Base-by-base conservation (phyloP, 1,284 basidiomycete species). In the Trichosporon sp. region DNA sequence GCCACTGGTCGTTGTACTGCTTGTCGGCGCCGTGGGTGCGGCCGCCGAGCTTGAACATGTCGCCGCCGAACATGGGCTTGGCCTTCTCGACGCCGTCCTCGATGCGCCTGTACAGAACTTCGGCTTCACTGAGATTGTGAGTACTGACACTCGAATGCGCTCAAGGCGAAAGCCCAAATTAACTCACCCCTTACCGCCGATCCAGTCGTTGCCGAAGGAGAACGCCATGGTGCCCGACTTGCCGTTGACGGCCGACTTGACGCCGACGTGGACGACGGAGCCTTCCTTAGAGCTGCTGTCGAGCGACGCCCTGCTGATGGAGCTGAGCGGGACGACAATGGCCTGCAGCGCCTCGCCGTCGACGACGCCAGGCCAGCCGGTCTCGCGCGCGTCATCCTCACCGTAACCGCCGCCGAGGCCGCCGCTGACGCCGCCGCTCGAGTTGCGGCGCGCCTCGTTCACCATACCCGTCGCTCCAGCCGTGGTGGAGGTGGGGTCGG, bases 141-240 rank as follows among this genome's bases (percentile, higher is more conserved):
- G 67, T 16, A n/a, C 51, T 37, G 35, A 37, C 35, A 7, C 21
- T 3, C 66, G 11, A n/a, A 35, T 1, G 26, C 26, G 26, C 26
- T 26, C 26, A 26, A 1, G 26, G 26, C 26, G 26, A 26, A 26
- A 26, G 26, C 26, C 26, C 26, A 26, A 26, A 26, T 26, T 1
- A 26, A 78, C 80, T 74, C 69, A 82, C 81, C 76, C 80, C 74
- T 82, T 83, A 64, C 77, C 80, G 35, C 81, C 81, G 40, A 83
- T 77, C 80, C 79, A 83, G 69, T 81, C 81, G 68, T 78, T 78
- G 76, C 79, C 77, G 73, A 83, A 83, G 68, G 82, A 80, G 70
- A 83, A 80, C 66, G 75, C 76, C 77, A 83, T 76, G 26, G 69
- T 69, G 6, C 81, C 81, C 0, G 76, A 70, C 71, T 80, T 80